These are phyloP conservation scores for Fusarium algeriense DNA, from an alignment of 2,329 filamentous ascomycete genomes.

Conservation along the genomic window DNA sequence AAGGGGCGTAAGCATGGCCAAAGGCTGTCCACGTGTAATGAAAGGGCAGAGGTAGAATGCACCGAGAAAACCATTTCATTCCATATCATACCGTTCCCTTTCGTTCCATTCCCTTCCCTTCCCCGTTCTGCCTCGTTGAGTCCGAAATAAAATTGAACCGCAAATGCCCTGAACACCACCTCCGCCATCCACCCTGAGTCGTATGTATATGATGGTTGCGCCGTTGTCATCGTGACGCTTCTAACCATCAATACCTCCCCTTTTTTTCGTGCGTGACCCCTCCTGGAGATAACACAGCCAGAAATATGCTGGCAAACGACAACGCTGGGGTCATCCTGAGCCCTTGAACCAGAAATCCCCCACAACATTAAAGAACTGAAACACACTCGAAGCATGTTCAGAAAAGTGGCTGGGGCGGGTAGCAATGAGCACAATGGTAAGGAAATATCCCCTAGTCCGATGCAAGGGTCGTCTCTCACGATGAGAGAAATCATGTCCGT, in stretches of 20 bases:
- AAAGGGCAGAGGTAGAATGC: constrained; percentile 33
- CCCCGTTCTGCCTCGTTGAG: constrained; percentile 37
- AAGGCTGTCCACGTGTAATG: constrained; percentile 30
- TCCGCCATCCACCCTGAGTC: constrained; percentile 24
- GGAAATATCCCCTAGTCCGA: constrained; percentile 47
- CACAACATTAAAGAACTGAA: constrained; percentile 48
- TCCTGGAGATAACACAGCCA: constrained; percentile 38
- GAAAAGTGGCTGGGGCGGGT: constrained; percentile 42
- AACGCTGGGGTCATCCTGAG: constrained; percentile 26
- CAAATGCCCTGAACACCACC: constrained; percentile 36
- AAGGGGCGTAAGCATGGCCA: constrained; percentile 33
- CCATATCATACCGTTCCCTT: constrained; percentile 12
- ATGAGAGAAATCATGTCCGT: constrained; percentile 51
- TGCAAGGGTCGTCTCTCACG: constrained; percentile 48
- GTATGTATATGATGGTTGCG: constrained; percentile 34
- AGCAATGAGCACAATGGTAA: constrained; percentile 50
- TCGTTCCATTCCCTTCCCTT: constrained; percentile 11
- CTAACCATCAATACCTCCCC: constrained; percentile 36
- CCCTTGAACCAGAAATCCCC: constrained; percentile 44
- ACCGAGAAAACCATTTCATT: constrained; percentile 12
- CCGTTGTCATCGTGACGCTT: constrained; percentile 19
- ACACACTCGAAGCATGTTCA: constrained; percentile 46
- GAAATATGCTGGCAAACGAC: constrained; percentile 36
- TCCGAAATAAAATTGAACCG: constrained; percentile 34
- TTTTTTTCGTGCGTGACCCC: constrained; percentile 20